A percentile compares a stretch with the other conserved stretches of the same genome.
Conservation (phyloP, 495 filamentous ascomycete genomes). For the Lindgomyces ingoldianus region DNA sequence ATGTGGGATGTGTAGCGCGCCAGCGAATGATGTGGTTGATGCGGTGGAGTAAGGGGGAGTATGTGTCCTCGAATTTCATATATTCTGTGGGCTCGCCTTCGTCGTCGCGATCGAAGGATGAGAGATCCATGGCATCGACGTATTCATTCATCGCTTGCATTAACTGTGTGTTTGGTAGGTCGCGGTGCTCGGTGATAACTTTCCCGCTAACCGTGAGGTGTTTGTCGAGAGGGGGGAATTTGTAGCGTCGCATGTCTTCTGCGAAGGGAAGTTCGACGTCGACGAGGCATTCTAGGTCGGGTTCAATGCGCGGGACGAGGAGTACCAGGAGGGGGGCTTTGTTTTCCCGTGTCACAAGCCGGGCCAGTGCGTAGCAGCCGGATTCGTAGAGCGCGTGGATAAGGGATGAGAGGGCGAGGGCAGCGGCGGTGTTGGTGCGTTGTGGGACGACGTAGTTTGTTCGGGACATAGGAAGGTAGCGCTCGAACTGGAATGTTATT, state of each 20-base stretch:
- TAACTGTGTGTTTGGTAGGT: constrained; percentile 76
- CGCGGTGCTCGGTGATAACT: constrained; percentile 76
- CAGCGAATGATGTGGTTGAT: constrained; percentile 80
- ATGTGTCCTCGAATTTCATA: constrained; percentile 77
- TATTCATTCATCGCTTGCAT: constrained; percentile 81
- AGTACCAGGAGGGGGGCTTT: constrained; percentile 76
- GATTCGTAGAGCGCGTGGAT: constrained; percentile 85
- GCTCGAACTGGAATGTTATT: constrained; percentile 64
- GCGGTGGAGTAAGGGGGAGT: constrained; percentile 88
- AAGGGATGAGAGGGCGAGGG: constrained; percentile 82
- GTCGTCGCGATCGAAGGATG: constrained; percentile 61
- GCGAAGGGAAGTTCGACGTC: constrained; percentile 93
- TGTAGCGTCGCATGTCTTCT: constrained; percentile 86
- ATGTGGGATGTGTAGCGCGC: constrained; percentile 67
- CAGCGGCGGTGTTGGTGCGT: constrained; percentile 70
- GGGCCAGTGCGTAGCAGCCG: constrained; percentile 83
- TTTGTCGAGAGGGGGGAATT: constrained; percentile 85
- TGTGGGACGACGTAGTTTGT: constrained; percentile 72
- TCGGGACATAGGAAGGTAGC: constrained; percentile 81
- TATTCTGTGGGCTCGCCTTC: constrained; percentile 75
- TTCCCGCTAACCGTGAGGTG: constrained; percentile 91
- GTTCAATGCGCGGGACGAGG: constrained; percentile 77
- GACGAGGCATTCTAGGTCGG: constrained; percentile 82
- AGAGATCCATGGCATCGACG: constrained; percentile 92
- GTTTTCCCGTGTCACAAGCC: constrained; percentile 79